Evolutionary conservation across 805 yeast genomes (phyloP).

Genomic region (Kodamaea hsintzibuensis): DNA sequence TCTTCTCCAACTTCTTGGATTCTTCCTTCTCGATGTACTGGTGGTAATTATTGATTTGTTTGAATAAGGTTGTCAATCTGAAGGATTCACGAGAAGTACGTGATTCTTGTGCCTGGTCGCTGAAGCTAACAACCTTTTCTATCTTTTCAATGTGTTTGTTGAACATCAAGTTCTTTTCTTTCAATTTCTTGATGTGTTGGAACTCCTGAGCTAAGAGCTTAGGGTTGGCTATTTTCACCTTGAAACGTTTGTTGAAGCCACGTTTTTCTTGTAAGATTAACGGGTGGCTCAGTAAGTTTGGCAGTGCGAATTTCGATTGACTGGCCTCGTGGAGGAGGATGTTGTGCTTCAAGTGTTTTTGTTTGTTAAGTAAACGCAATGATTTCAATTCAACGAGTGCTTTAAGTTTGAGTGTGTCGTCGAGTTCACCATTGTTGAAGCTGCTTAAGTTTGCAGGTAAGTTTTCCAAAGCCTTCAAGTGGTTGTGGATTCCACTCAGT

Average conservation of each 20-base stretch:
- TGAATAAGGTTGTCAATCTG: constrained; percentile 26
- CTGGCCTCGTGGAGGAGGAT: constrained; percentile 54
- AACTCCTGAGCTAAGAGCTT: constrained; percentile 73
- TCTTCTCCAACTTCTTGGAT: constrained; percentile 69
- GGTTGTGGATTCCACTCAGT: constrained; percentile 52
- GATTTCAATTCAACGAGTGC: constrained; percentile 72
- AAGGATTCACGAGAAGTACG: constrained; percentile 24
- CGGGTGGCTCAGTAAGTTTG: constrained; percentile 52
- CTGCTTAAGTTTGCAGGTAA: constrained; percentile 74
- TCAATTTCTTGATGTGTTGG: constrained; percentile 68
- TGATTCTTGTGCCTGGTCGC: constrained; percentile 22
- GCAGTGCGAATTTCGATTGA: constrained; percentile 56
- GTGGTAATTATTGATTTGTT: constrained; percentile 50
- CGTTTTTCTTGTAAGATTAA: constrained; percentile 67
- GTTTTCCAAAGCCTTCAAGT: constrained; percentile 61
- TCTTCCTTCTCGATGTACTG: constrained; percentile 69
- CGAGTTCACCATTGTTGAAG: constrained; percentile 34
- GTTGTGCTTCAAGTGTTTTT: constrained; percentile 66
- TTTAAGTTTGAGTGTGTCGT: constrained; percentile 53
- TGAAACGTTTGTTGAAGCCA: constrained; percentile 65
- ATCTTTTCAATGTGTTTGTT: constrained; percentile 26
- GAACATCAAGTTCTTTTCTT: constrained; percentile 30
- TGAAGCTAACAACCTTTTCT: constrained; percentile 26
- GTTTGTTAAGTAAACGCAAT: constrained; percentile 63
- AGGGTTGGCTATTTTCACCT: constrained; percentile 71